Evolutionary conservation across 2,329 filamentous ascomycete genomes (phyloP).

Genomic region (Ascomycota sp.): DNA sequence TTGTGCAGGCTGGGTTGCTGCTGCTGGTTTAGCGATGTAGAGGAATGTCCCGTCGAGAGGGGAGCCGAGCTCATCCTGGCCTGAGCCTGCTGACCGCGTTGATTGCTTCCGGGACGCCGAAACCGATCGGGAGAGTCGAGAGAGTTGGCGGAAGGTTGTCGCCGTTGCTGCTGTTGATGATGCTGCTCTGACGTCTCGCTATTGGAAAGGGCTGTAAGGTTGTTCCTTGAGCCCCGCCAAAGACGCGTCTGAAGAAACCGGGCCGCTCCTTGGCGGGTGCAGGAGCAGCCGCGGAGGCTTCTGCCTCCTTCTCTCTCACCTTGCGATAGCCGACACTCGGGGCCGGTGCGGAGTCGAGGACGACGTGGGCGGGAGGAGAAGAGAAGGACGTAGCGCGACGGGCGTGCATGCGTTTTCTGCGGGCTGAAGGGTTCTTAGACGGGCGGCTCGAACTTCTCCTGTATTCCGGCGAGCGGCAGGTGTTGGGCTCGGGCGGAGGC

Average conservation of each 20-base stretch:
- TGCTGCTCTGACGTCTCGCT: neutral
- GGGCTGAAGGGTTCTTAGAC: constrained; percentile 24
- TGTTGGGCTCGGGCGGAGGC: constrained; percentile 17
- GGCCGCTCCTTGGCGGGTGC: constrained; percentile 43
- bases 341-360: constrained; percentile 33
- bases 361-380: constrained; percentile 8
- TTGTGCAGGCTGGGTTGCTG: constrained; percentile 47
- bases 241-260: constrained; percentile 87
- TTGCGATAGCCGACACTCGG: constrained; percentile 39
- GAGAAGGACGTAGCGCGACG: constrained; percentile 6
- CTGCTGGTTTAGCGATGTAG: constrained; percentile 21
- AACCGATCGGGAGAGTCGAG: constrained; percentile 14
- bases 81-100: constrained; percentile 19
- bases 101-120: constrained; percentile 10
- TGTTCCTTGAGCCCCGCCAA: constrained; percentile 43
- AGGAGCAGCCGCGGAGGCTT: constrained; percentile 20
- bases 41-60: constrained; percentile 28
- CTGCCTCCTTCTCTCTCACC: constrained; percentile 29
- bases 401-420: constrained; percentile 9
- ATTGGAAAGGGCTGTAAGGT: constrained; percentile 7
- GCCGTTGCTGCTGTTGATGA: constrained; percentile 1
- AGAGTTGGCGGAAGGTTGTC: constrained; percentile 1
- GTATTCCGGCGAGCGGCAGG: constrained; percentile 23
- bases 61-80: constrained; percentile 23
- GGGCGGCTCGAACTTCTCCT: constrained; percentile 37